Evolutionary conservation across 75 land plant species (phyloP), one percentile per base, ranked within the genome.

Genomic region (Sequoiadendron giganteum): DNA sequence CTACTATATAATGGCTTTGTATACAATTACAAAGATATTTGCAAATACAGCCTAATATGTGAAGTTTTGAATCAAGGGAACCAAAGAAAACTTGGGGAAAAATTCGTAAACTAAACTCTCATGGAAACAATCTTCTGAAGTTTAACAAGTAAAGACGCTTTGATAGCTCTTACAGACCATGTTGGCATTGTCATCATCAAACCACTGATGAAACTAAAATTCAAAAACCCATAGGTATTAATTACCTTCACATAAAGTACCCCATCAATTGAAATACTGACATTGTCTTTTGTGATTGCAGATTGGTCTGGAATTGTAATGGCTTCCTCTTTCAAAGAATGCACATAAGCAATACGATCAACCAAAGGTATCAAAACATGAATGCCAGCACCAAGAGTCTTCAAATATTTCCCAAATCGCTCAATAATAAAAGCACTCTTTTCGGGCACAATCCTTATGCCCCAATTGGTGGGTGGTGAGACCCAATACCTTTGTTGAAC

Each of bases 251-350:
- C 93, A 90, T 95, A 98, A n/a, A 98, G 92, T 5, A 96, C 96
- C 1, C 99, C 99, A 90, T 93, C 98, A 89, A 98, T 96, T 10
- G 90, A 86, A 65, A 98, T 95, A 92, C 94, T 98, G 90, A 96
- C 99, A 86, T 98, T 98, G 86, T 98, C 99, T 88, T 92, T 96
- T 16, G 99, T 98, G 56, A 98, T 95, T 52, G 99, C 99, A 84
- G 94, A 90, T 92, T 98, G 99, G 61, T 95, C 93, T 19, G 96
- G 94, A 61, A 98, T 98, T 0, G 93, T 96, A 86, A 98, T 98
- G 10, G 98, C 97, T 89, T 96, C 98, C 90, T 98, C 99, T 85
- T 98, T 98, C 85, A 98, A 89, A 18, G 99, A 98, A 77, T 98
- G 99, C 54, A 94, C 98, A 89, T 98, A 98, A 0, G 99, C 99